These are phyloP conservation scores for Paramecium octaurelia DNA, from an alignment of 73 alveolate species.

Conservation along the genomic window DNA sequence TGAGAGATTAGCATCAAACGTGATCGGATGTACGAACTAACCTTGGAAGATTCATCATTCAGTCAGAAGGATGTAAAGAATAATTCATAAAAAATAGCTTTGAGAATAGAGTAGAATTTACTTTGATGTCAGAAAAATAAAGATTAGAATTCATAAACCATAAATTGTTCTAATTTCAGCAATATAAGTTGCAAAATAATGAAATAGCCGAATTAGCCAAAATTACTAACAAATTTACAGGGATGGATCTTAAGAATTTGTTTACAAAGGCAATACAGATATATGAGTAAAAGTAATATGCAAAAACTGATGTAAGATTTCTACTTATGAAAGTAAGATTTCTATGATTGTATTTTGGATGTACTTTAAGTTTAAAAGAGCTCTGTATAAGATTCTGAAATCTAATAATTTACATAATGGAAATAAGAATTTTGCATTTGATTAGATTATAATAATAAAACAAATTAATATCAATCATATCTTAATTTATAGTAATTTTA, in stretches of 20 bases:
- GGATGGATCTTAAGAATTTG: not conserved
- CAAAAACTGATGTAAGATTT: not conserved
- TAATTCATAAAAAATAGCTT: not conserved
- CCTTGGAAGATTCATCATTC: not conserved
- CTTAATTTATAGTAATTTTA: conserved; percentile 20
- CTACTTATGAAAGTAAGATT: not conserved
- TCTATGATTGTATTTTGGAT: not conserved
- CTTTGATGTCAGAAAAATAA: not conserved
- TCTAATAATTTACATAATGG: not conserved
- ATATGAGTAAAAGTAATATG: not conserved
- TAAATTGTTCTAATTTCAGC: not conserved
- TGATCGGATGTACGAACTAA: not conserved
- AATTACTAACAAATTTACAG: not conserved
- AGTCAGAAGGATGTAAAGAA: not conserved
- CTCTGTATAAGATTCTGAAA: not conserved
- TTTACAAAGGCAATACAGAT: not conserved
- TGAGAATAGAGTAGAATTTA: not conserved
- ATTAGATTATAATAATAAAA: not conserved
- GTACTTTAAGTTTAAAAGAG: not conserved
- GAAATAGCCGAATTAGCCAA: not conserved
- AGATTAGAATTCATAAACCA: not conserved
- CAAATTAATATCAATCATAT: conserved; percentile 22
- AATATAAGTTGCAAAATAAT: not conserved
- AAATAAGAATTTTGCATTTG: not conserved
- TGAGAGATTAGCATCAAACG: not conserved